A percentile compares a stretch with the other conserved stretches of the same genome.
These are phyloP conservation scores for Jamesozyma jinghongensis DNA, from an alignment of 805 yeast genomes.

Conservation along the genomic window DNA sequence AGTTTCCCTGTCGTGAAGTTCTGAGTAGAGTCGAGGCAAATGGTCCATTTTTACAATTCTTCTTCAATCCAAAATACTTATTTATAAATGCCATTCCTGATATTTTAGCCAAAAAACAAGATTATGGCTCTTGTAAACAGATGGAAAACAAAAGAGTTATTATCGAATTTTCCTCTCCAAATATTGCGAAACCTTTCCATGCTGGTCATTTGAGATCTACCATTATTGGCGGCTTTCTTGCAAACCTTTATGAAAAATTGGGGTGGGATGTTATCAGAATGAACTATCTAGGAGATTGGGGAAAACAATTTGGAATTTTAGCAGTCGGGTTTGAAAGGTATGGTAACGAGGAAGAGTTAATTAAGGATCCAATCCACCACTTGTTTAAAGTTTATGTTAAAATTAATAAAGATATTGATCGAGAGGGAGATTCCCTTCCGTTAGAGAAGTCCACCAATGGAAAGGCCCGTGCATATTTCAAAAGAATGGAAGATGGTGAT, in stretches of 20 bases:
- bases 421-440: conserved; percentile 40
- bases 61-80: conserved; percentile 57
- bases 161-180: conserved; percentile 92
- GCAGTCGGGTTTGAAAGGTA: conserved; percentile 86
- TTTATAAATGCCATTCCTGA: conserved; percentile 62
- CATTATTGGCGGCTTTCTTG: conserved; percentile 88
- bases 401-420: conserved; percentile 65
- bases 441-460: conserved; percentile 54
- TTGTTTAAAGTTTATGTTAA: conserved; percentile 86
- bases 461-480: conserved; percentile 79
- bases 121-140: conserved; percentile 65
- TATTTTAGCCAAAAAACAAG: conserved; percentile 45
- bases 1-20: conserved; percentile 63
- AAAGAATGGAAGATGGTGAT: conserved; percentile 88
- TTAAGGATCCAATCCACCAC: conserved; percentile 80
- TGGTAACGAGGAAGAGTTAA: conserved; percentile 66
- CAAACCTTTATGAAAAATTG: conserved; percentile 78
- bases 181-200: conserved; percentile 97
- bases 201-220: conserved; percentile 98
- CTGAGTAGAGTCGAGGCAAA: conserved; percentile 64
- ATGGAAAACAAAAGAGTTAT: conserved; percentile 64
- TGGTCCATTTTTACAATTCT: conserved; percentile 88
- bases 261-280: conserved; percentile 88
- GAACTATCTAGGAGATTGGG: conserved; percentile 98
- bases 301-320: conserved; percentile 91